Conservation (phyloP, 2,329 filamentous ascomycete species). For the Alternaria solani region DNA sequence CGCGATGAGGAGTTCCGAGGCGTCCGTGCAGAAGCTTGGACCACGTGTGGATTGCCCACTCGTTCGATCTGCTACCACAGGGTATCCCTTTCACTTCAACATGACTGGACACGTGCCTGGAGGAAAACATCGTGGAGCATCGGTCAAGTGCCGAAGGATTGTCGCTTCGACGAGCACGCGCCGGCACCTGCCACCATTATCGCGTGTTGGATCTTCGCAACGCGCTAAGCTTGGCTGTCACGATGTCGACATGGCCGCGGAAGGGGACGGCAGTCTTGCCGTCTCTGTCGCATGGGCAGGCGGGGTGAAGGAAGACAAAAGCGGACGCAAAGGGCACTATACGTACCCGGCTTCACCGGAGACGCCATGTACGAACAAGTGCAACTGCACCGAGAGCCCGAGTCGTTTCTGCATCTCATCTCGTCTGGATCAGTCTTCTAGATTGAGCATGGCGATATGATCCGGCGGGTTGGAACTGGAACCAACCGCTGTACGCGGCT, state of each 20-base stretch:
- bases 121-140: conserved; percentile 1
- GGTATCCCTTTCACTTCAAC: background rate
- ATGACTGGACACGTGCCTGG: background rate
- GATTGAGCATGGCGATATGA: conserved; percentile 20
- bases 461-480: conserved; percentile 25
- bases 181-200: background rate
- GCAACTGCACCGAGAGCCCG: conserved; percentile 9
- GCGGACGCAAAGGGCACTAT: background rate
- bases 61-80: background rate
- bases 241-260: conserved; percentile 2
- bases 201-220: conserved; percentile 1
- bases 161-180: background rate
- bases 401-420: conserved; percentile 16
- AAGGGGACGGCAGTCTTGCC: conserved; percentile 2
- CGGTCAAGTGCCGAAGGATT: conserved; percentile 6
- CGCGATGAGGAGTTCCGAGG: background rate
- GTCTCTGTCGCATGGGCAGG: background rate
- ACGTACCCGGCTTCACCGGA: background rate
- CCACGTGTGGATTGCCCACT: background rate
- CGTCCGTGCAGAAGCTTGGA: background rate
- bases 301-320: background rate
- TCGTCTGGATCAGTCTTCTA: conserved; percentile 20
- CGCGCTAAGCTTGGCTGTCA: background rate
- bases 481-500: conserved; percentile 23
- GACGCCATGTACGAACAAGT: background rate